Evolutionary conservation across 345 rosid species (phyloP).

Genomic region (Sisymbrium irio): DNA sequence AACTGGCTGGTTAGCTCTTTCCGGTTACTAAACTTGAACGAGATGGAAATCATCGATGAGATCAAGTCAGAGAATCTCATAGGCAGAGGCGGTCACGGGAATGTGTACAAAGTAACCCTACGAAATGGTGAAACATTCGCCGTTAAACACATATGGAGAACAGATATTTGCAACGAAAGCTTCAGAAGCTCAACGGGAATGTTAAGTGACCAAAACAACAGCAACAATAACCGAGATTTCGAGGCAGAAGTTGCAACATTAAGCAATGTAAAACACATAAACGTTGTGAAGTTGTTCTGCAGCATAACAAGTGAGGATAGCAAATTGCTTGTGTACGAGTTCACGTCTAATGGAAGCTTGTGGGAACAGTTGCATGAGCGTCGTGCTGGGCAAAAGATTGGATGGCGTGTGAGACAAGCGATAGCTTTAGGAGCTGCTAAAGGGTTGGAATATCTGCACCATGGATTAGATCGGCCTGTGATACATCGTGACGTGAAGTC

Average conservation of each 20-base stretch:
- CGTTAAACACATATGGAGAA: constrained; percentile 72
- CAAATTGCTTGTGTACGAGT: constrained; percentile 83
- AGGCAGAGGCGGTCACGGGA: constrained; percentile 87
- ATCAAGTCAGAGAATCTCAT: constrained; percentile 66
- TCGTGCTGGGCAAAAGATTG: constrained; percentile 45
- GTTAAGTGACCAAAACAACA: constrained; percentile 34
- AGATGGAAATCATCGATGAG: constrained; percentile 59
- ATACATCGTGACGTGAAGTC: constrained; percentile 88
- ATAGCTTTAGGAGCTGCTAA: constrained; percentile 78
- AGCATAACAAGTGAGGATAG: constrained; percentile 88
- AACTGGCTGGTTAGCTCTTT: constrained; percentile 73
- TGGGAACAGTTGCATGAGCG: constrained; percentile 78
- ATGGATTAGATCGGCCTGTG: constrained; percentile 66
- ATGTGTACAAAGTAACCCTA: constrained; percentile 69
- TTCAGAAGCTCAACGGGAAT: constrained; percentile 50
- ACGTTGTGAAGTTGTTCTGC: constrained; percentile 79
- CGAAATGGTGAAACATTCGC: constrained; percentile 62
- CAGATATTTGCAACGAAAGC: constrained; percentile 23
- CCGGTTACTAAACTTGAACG: constrained; percentile 50
- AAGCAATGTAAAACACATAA: constrained; percentile 77
- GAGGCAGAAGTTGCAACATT: constrained; percentile 70
- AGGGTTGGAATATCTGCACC: constrained; percentile 87
- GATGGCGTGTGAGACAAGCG: constrained; percentile 64
- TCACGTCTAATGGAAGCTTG: constrained; percentile 73
- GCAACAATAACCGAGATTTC: constrained; percentile 42